Evolutionary conservation across 129 eudicot species (phyloP), one percentile per base, ranked within the genome.

Genomic region (Centaurea solstitialis): DNA sequence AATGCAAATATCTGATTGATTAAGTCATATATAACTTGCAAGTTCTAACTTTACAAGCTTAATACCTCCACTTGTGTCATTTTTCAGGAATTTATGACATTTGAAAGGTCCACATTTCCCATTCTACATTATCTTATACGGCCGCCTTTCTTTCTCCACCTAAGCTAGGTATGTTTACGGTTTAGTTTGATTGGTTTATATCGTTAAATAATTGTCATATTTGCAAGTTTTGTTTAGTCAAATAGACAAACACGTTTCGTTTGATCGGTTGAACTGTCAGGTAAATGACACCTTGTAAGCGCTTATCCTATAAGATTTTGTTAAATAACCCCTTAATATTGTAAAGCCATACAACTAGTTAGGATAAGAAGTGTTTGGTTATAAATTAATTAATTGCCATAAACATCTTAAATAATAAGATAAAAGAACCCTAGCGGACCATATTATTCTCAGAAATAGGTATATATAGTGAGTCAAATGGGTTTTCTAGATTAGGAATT

Each of bases 21-120:
- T 76, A n/a, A n/a, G n/a, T n/a, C n/a, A n/a, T 15, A 23, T 65
- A 77, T 77, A 18, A 40, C 38, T 65, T 30, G 80, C 84, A 80
- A 80, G 68, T 73, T 80, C 35, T n/a, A 73, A 80, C 67, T 76
- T 77, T 18, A 70, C 77, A 70, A 70, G 77, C 62, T 68, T 61
- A 68, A 72, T 18, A 35, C 8, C 53, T 70, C 64, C 53, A 39
- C 45, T 68, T 33, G 64, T 61, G 41, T 57, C 83, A 71, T 71
- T 79, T 79, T 71, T 79, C 77, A 79, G 43, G 5, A n/a, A 57
- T 71, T 64, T 13, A 37, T 37, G 72, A 70, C n/a, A 7, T n/a
- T 38, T 76, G 68, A 77, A 22, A 82, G 67, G 66, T 61, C 64
- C 15, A 13, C 21, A 53, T 53, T 7, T 6, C 68, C 17, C 21